A percentile compares a stretch with the other conserved stretches of the same genome.
Evolutionary conservation across 2,329 filamentous ascomycete genomes (phyloP).

Genomic region (Pseudogymnoascus sp.): DNA sequence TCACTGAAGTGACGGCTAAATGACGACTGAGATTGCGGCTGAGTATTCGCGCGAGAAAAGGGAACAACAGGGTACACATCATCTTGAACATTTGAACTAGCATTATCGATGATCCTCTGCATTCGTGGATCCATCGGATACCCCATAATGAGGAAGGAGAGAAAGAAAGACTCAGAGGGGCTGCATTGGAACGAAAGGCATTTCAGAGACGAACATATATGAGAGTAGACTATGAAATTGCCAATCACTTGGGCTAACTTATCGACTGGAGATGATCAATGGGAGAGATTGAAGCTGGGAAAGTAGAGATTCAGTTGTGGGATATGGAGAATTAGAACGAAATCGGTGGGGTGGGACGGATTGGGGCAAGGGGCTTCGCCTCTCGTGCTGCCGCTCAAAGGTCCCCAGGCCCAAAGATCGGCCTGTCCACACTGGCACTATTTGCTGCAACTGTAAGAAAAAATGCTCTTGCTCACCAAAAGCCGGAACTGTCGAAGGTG

Average conservation of each 20-base stretch:
- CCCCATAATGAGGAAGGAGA: slow-evolving; percentile 12
- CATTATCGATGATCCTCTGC: slow-evolving; percentile 21
- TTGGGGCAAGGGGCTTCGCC: neutral
- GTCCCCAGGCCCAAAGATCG: no score
- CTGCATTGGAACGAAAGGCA: neutral
- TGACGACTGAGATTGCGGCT: neutral
- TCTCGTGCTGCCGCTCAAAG: no score
- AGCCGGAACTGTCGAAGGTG: no score
- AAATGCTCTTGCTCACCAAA: no score
- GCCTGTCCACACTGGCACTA: no score
- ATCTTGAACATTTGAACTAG: slow-evolving; percentile 3
- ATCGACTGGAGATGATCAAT: neutral
- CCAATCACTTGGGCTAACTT: neutral
- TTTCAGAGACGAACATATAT: neutral
- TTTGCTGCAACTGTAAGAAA: no score
- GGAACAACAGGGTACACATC: neutral
- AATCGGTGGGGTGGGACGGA: neutral
- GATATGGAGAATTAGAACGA: neutral
- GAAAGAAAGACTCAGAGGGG: neutral
- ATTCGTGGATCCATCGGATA: slow-evolving; percentile 22
- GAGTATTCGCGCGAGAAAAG: neutral
- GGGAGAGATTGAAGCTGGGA: neutral
- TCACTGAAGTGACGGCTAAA: neutral
- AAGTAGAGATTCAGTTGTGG: neutral
- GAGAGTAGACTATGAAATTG: neutral